Evolutionary conservation across 2,329 filamentous ascomycete species (phyloP).

Genomic region (Chrysosphaeria jannelii): DNA sequence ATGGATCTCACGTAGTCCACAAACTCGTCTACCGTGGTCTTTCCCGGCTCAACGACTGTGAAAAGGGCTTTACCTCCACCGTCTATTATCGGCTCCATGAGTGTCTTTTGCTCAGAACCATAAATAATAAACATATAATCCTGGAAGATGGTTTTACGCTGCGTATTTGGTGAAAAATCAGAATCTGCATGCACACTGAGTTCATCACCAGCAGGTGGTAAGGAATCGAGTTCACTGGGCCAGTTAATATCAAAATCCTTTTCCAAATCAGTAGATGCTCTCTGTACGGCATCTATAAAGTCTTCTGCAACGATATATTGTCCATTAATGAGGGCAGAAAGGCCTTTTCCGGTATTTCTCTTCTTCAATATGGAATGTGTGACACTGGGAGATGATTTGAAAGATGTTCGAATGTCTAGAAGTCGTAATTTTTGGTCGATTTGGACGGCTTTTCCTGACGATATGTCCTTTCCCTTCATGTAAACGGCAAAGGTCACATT

Average conservation of each 20-base stretch:
- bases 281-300: slow-evolving; percentile 25
- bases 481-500: too few relatives aligned
- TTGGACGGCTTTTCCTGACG: too few relatives aligned
- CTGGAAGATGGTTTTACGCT: slow-evolving; percentile 43
- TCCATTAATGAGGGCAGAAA: slow-evolving; percentile 64
- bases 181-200: slow-evolving; percentile 33
- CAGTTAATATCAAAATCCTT: slow-evolving; percentile 49
- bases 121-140: slow-evolving; percentile 79
- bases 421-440: too few relatives aligned
- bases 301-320: slow-evolving; percentile 43
- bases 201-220: slow-evolving; percentile 50
- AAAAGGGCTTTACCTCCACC: slow-evolving; percentile 60
- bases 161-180: slow-evolving; percentile 39
- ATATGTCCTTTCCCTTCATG: too few relatives aligned
- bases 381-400: too few relatives aligned
- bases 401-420: too few relatives aligned
- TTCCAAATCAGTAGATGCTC: slow-evolving; percentile 30
- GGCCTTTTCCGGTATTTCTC: slow-evolving; percentile 60
- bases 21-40: slow-evolving; percentile 45
- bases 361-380: slow-evolving; percentile 77
- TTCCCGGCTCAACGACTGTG: slow-evolving; percentile 24
- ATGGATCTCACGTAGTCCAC: slow-evolving; percentile 45
- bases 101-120: slow-evolving; percentile 38
- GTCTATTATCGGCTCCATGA: slow-evolving; percentile 44
- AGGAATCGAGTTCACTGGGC: slow-evolving; percentile 41